Conservation (phyloP, 305 asterid genomes). For the Nicotiana rustica region DNA sequence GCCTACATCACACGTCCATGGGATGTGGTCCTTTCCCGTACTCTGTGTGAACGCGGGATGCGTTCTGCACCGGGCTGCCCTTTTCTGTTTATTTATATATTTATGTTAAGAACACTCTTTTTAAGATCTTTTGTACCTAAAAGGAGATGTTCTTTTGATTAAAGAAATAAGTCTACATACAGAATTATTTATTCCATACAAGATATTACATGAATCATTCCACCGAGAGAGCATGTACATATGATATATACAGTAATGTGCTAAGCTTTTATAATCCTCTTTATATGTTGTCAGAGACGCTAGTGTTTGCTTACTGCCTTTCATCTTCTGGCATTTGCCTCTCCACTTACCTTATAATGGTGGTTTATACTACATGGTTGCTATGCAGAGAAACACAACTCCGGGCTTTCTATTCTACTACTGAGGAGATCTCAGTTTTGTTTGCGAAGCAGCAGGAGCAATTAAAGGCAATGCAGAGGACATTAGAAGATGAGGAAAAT, state of each 20-base stretch:
- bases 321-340: not conserved
- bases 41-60: too few relatives aligned
- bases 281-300: not conserved
- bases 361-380: conserved; percentile 21
- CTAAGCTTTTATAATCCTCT: conserved; percentile 16
- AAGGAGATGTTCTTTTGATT: not conserved
- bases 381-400: conserved; percentile 94
- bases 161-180: not conserved
- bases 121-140: not conserved
- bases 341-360: not conserved
- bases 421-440: conserved; percentile 86
- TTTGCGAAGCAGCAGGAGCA: conserved; percentile 96
- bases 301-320: conserved; percentile 9
- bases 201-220: not conserved
- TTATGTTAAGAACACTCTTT: not conserved
- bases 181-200: conserved; percentile 1
- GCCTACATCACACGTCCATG: too few relatives aligned
- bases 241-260: not conserved
- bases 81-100: too few relatives aligned
- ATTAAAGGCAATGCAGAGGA: conserved; percentile 94
- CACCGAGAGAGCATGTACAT: not conserved
- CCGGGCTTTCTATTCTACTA: conserved; percentile 94
- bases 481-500: conserved; percentile 92
- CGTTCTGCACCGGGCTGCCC: too few relatives aligned
- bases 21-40: too few relatives aligned